Conservation (phyloP, 2,329 filamentous ascomycete species). For the Pestalotiopsis sp. region DNA sequence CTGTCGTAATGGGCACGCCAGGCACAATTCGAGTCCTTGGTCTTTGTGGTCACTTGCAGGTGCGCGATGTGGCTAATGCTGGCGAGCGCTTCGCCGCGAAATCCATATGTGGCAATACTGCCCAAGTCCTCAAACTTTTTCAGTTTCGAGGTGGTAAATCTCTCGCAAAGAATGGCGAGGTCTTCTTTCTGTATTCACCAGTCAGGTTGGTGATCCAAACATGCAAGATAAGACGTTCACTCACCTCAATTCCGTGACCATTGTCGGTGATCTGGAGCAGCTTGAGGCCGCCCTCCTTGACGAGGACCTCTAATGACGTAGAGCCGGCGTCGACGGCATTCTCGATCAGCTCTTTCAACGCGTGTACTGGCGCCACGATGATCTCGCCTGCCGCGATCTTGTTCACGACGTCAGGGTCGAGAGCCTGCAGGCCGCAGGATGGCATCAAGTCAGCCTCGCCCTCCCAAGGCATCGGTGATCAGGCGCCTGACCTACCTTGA, state of each 20-base stretch:
- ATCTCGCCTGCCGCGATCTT: conserved; percentile 99
- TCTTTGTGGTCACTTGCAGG: conserved; percentile 92
- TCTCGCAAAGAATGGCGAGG: conserved; percentile 86
- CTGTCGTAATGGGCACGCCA: conserved; percentile 89
- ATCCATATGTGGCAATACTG: conserved; percentile 94
- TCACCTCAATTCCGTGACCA: conserved; percentile 89
- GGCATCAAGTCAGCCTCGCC: background rate
- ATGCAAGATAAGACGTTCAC: conserved; percentile 27
- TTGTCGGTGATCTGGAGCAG: conserved; percentile 97
- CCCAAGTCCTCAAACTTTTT: conserved; percentile 90
- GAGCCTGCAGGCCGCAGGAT: conserved; percentile 56
- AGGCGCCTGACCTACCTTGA: conserved; percentile 42
- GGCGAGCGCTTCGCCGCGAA: conserved; percentile 91
- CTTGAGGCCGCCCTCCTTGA: conserved; percentile 95
- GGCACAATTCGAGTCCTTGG: conserved; percentile 81
- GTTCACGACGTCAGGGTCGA: conserved; percentile 93
- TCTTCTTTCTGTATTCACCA: conserved; percentile 74
- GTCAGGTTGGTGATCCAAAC: background rate
- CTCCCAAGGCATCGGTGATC: no score
- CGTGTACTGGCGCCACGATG: conserved; percentile 95
- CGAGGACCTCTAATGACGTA: conserved; percentile 84
- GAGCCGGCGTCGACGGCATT: conserved; percentile 98
- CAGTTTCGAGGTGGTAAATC: conserved; percentile 96
- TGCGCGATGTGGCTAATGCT: conserved; percentile 99
- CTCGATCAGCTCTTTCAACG: conserved; percentile 94